Evolutionary conservation across 179 eudicot species (phyloP).

Genomic region (Nepenthes alata): DNA sequence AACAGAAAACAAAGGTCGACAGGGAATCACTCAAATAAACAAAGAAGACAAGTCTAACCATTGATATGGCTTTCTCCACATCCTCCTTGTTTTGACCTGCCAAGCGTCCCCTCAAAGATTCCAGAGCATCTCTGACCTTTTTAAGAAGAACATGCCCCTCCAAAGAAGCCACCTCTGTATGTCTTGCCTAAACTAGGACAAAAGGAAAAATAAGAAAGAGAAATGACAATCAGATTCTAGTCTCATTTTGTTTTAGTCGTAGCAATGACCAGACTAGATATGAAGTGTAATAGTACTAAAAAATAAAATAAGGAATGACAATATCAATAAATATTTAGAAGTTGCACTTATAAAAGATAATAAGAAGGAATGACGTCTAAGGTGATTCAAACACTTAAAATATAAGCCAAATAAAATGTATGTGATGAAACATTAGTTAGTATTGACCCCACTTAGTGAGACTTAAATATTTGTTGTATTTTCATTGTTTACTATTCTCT

Average conservation of each 20-base stretch:
- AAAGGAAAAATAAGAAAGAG: not conserved
- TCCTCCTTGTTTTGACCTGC: conserved; percentile 80
- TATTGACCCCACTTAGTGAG: too few species aligned
- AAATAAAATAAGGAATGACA: too few species aligned
- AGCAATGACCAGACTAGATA: not conserved
- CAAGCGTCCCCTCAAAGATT: conserved; percentile 70
- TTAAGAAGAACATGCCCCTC: conserved; percentile 93
- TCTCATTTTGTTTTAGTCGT: not conserved
- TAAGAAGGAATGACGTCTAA: too few species aligned
- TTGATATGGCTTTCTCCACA: conserved; percentile 86
- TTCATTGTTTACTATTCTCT: not conserved
- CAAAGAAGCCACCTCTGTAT: conserved; percentile 69
- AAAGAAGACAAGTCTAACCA: conserved; percentile 39
- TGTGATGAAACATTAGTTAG: too few species aligned
- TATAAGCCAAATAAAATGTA: too few species aligned
- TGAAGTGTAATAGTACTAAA: not conserved
- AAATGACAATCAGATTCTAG: not conserved
- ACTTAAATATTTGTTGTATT: too few species aligned
- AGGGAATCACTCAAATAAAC: conserved; percentile 4
- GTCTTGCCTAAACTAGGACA: conserved; percentile 45
- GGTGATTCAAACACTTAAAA: too few species aligned
- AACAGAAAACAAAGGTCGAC: not conserved
- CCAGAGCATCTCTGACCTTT: conserved; percentile 93
- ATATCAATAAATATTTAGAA: too few species aligned
- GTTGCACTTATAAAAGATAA: too few species aligned